Conservation (phyloP, 306 rosid genomes). For the Cucumis hystrix region DNA sequence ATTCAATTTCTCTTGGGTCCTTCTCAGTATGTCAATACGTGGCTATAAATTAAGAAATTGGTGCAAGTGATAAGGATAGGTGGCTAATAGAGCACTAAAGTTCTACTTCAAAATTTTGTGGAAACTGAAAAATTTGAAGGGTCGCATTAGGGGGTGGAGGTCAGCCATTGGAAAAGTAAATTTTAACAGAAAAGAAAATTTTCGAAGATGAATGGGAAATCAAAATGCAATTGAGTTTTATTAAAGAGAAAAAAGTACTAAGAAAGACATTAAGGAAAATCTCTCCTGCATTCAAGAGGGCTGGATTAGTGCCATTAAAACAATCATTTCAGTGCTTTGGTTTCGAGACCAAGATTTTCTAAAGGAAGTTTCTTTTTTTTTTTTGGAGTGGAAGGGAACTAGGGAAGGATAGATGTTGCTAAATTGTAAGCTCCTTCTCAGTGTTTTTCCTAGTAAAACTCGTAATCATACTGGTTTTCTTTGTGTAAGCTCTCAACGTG, state of each 20-base stretch:
- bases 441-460: neutral
- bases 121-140: neutral
- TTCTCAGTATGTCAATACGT: neutral
- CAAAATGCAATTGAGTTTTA: neutral
- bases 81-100: neutral
- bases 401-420: neutral
- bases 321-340: neutral
- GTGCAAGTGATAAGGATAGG: neutral
- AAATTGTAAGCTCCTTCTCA: neutral
- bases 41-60: neutral
- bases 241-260: neutral
- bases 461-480: neutral
- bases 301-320: neutral
- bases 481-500: too few relatives aligned
- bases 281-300: neutral
- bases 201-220: neutral
- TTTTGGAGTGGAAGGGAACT: neutral
- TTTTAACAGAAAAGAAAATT: neutral
- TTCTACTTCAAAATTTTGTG: neutral
- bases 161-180: neutral
- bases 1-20: neutral
- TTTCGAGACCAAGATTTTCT: neutral
- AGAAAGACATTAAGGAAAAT: neutral
- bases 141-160: neutral
- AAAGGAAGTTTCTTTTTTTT: neutral